Conservation (phyloP, 164 flowering plant genomes). For the Platanus orientalis region DNA sequence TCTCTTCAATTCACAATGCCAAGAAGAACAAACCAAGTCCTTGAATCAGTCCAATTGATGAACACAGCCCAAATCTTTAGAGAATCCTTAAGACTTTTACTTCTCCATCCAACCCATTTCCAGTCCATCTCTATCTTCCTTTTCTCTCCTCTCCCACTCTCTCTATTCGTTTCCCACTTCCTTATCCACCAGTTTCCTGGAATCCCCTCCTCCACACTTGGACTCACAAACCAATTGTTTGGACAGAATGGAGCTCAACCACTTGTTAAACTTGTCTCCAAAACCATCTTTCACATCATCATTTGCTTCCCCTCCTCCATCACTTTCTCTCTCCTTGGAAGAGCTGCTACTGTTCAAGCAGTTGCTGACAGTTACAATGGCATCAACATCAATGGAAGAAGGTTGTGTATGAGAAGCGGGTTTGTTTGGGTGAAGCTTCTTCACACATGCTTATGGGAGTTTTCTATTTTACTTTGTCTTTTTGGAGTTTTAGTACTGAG, state of each 20-base stretch:
- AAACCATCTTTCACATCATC: constrained; percentile 25
- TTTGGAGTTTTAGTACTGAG: constrained; percentile 20
- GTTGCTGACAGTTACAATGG: constrained; percentile 36
- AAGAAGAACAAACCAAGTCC: constrained; percentile 23
- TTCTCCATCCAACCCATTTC: constrained; percentile 32
- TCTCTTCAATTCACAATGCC: constrained; percentile 15
- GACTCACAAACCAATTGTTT: constrained; percentile 11
- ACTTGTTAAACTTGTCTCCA: constrained; percentile 21
- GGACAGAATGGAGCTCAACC: constrained; percentile 17
- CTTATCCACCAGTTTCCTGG: constrained; percentile 27
- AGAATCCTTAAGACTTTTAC: constrained; percentile 34
- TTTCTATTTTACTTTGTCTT: constrained; percentile 20
- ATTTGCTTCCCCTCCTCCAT: constrained; percentile 33
- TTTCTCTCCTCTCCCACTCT: constrained; percentile 35
- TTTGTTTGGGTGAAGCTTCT: constrained; percentile 35
- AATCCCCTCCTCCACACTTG: constrained; percentile 18
- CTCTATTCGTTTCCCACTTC: constrained; percentile 32
- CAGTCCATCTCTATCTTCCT: constrained; percentile 35
- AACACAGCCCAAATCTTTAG: constrained; percentile 26
- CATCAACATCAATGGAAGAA: constrained; percentile 22
- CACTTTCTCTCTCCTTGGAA: constrained; percentile 36
- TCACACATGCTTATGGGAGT: constrained; percentile 32
- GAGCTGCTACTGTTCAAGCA: constrained; percentile 35
- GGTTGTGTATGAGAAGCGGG: constrained; percentile 27
- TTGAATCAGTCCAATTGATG: constrained; percentile 28